These are phyloP conservation scores for Jimgerdemannia flammicorona DNA, from an alignment of 192 early-diverging fungal genomes.

Conservation along the genomic window DNA sequence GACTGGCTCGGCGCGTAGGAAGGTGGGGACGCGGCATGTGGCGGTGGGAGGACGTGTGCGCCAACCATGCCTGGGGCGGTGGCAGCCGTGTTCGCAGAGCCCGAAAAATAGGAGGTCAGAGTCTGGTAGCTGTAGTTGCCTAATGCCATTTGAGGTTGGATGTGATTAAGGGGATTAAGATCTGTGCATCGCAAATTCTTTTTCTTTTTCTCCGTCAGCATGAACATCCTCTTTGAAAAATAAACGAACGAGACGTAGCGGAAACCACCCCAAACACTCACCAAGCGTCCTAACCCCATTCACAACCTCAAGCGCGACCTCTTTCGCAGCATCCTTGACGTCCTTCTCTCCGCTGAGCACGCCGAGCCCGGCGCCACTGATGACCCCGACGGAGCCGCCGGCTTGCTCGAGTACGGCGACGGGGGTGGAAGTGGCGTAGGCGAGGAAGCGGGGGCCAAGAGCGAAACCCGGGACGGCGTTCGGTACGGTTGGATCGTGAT, in stretches of 20 bases:
- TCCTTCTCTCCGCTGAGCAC: conserved; percentile 34
- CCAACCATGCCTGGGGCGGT: not conserved
- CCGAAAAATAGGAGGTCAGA: conserved; percentile 58
- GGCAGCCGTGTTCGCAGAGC: conserved; percentile 16
- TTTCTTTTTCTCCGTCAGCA: not conserved
- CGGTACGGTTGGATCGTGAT: conserved; percentile 20
- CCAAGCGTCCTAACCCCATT: conserved; percentile 73
- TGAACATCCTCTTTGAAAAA: not conserved
- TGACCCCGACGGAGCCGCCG: conserved; percentile 9
- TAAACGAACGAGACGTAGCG: too few relatives aligned
- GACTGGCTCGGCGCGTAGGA: not conserved
- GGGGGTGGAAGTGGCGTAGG: conserved; percentile 60
- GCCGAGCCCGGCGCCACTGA: conserved; percentile 18
- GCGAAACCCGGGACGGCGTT: conserved; percentile 38
- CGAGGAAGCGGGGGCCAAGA: conserved; percentile 61
- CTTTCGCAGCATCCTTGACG: conserved; percentile 56
- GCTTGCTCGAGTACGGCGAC: conserved; percentile 28
- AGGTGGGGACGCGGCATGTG: not conserved
- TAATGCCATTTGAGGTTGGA: not conserved
- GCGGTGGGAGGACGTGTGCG: not conserved
- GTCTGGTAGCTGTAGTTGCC: conserved; percentile 56
- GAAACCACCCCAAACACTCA: conserved; percentile 10
- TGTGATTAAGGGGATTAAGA: not conserved
- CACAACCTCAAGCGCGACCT: conserved; percentile 77
- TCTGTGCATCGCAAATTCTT: not conserved